These are phyloP conservation scores for Macrocybe gigantea DNA, from an alignment of 768 basidiomycete genomes.

Conservation along the genomic window DNA sequence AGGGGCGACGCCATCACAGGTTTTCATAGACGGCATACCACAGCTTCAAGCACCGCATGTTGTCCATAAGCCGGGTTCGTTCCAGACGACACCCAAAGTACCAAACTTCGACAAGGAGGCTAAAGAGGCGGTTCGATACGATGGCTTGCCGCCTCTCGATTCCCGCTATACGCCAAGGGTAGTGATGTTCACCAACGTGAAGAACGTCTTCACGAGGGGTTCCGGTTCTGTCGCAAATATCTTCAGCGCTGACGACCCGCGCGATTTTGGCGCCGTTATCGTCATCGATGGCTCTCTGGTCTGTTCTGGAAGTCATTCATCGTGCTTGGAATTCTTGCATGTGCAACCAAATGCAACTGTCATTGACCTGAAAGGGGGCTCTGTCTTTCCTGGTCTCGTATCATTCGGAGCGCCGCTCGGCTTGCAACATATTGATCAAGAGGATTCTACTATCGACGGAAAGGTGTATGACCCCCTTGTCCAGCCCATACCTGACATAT, in stretches of 20 bases:
- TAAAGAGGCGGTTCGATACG: constrained; percentile 49
- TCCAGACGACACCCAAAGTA: constrained; percentile 44
- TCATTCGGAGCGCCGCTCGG: constrained; percentile 72
- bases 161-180: constrained; percentile 17
- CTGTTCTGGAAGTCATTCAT: constrained; percentile 34
- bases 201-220: constrained; percentile 30
- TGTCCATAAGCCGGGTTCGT: constrained; percentile 42
- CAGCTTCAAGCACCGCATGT: constrained; percentile 51
- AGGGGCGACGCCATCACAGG: constrained; percentile 83
- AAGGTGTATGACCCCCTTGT: constrained; percentile 46
- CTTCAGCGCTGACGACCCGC: constrained; percentile 15
- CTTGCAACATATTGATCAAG: constrained; percentile 59
- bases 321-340: constrained; percentile 14
- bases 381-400: constrained; percentile 58
- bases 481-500: constrained; percentile 37
- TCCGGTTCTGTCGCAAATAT: constrained; percentile 23
- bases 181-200: constrained; percentile 63
- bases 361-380: constrained; percentile 70
- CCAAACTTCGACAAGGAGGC: constrained; percentile 73
- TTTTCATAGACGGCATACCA: constrained; percentile 85
- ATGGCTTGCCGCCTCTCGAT: constrained; percentile 71
- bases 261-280: constrained; percentile 29
- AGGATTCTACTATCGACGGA: constrained; percentile 70
- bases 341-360: constrained; percentile 16
- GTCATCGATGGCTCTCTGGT: constrained; percentile 40